Percentiles rank a stretch among this genome's conserved stretches.
phyloP scores from a whole-genome alignment of 164 flowering plant genomes.

The Taxillus chinensis region DNA sequence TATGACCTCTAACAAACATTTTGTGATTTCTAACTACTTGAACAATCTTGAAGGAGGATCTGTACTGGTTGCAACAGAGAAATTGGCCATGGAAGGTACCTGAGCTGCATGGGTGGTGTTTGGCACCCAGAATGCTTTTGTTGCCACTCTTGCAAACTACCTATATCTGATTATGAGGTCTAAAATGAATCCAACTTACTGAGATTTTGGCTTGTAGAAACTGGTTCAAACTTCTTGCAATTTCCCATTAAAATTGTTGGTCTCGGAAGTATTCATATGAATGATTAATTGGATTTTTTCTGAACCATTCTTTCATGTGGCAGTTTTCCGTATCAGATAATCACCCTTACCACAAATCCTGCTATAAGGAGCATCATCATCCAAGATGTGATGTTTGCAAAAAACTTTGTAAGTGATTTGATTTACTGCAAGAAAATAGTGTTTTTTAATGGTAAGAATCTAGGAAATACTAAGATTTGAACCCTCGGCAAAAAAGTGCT shows the following conservation, averaged over 20 bases:
- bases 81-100: background rate
- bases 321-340: slow-evolving; percentile 2
- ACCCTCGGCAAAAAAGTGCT: too few relatives aligned
- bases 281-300: background rate
- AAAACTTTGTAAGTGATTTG: slow-evolving; percentile 1
- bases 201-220: background rate
- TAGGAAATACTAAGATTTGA: too few relatives aligned
- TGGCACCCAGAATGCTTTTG: background rate
- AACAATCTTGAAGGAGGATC: background rate
- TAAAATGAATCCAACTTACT: background rate
- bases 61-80: background rate
- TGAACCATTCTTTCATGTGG: background rate
- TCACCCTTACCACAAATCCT: slow-evolving; percentile 3
- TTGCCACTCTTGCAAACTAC: background rate
- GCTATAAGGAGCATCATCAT: slow-evolving; percentile 5
- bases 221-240: background rate
- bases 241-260: background rate
- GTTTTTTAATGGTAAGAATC: too few relatives aligned
- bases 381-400: slow-evolving; percentile 5
- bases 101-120: background rate
- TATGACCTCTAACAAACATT: too few relatives aligned
- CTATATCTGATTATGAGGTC: background rate
- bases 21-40: background rate
- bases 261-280: background rate
- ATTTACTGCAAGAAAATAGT: background rate